These are phyloP conservation scores for Neonectria faginata DNA, from an alignment of 2,329 filamentous ascomycete species.

Conservation along the genomic window DNA sequence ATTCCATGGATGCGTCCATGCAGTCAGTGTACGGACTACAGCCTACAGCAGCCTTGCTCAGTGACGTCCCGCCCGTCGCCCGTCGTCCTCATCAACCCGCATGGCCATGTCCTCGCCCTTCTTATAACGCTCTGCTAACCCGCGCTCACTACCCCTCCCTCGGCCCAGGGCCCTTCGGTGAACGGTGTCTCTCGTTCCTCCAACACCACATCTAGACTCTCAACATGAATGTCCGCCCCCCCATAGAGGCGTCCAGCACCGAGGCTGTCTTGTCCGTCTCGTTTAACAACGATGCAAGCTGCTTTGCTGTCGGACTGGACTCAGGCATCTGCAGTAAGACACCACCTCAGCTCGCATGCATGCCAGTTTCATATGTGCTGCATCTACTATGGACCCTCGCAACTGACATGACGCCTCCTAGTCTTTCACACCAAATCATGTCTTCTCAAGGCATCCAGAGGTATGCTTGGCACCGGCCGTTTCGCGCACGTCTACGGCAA, in stretches of 20 bases:
- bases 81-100: conserved; percentile 12
- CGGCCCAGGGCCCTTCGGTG: conserved; percentile 13
- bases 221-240: conserved; percentile 87
- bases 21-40: conserved; percentile 1
- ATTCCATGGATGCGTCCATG: not conserved
- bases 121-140: conserved; percentile 3
- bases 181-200: conserved; percentile 7
- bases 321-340: conserved; percentile 83
- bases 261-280: conserved; percentile 83
- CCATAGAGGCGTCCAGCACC: conserved; percentile 81
- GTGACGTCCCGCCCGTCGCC: conserved; percentile 14
- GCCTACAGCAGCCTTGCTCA: conserved; percentile 15
- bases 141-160: conserved; percentile 20
- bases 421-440: conserved; percentile 81
- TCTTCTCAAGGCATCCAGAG: conserved; percentile 69
- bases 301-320: conserved; percentile 88
- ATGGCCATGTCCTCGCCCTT: conserved; percentile 1
- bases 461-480: conserved; percentile 44
- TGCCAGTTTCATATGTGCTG: conserved; percentile 18
- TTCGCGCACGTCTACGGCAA: conserved; percentile 1
- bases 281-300: conserved; percentile 87
- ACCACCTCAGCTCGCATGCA: conserved; percentile 4
- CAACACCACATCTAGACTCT: conserved; percentile 26
- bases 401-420: conserved; percentile 49
- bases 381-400: conserved; percentile 12